phyloP scores from a whole-genome alignment of 2,329 filamentous ascomycete species.

The Blastomyces percursus region DNA sequence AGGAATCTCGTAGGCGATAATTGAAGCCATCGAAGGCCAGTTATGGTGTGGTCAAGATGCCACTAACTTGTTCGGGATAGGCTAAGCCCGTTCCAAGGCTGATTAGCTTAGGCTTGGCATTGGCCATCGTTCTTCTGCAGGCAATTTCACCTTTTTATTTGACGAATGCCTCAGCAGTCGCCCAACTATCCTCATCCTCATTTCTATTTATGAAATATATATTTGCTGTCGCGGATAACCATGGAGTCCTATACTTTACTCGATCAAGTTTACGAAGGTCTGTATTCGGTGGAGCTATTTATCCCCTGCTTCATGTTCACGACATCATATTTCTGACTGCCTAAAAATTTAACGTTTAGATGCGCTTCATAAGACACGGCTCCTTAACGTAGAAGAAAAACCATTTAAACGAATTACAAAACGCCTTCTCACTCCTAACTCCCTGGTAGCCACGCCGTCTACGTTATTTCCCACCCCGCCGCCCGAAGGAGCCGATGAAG shows the following conservation, averaged over 20 bases:
- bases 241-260: constrained; percentile 56
- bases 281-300: constrained; percentile 1
- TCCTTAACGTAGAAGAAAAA: constrained; percentile 83
- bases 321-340: neutral
- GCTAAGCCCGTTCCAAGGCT: neutral
- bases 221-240: constrained; percentile 9
- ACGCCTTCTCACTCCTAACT: constrained; percentile 59
- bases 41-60: neutral
- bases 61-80: neutral
- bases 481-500: constrained; percentile 44
- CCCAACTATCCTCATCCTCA: neutral
- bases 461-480: constrained; percentile 55
- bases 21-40: neutral
- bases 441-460: constrained; percentile 47
- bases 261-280: constrained; percentile 53
- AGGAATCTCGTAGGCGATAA: neutral
- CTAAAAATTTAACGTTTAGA: constrained; percentile 35
- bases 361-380: constrained; percentile 74
- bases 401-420: constrained; percentile 84
- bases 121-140: neutral
- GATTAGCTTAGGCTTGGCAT: neutral
- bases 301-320: constrained; percentile 7
- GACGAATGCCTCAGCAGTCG: neutral
- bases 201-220: neutral
- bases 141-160: neutral